These are phyloP conservation scores for Volvox africanus DNA, from an alignment of 139 green algal genomes.

Conservation along the genomic window DNA sequence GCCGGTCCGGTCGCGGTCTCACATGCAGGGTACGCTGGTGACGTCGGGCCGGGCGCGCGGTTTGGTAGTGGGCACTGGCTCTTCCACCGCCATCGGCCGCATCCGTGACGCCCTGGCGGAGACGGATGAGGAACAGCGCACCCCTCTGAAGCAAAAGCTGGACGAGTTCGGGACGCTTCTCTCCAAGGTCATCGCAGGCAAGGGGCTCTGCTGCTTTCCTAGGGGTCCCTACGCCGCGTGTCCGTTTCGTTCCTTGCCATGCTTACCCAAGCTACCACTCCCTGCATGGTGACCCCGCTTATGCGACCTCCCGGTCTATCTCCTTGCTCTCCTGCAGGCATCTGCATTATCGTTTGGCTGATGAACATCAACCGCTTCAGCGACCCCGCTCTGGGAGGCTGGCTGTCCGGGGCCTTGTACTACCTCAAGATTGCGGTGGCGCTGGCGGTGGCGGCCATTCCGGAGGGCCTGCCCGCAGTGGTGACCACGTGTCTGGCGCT, in stretches of 20 bases:
- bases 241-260: not conserved
- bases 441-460: constrained; percentile 90
- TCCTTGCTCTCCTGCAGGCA: constrained; percentile 66
- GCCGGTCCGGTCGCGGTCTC: too few relatives aligned
- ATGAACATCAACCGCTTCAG: constrained; percentile 87
- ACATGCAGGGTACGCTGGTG: constrained; percentile 68
- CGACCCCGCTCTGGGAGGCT: constrained; percentile 84
- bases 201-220: not conserved
- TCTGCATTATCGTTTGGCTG: constrained; percentile 89
- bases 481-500: constrained; percentile 91
- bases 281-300: not conserved
- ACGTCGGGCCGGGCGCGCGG: constrained; percentile 69
- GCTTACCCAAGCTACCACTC: too few relatives aligned
- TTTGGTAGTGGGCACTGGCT: constrained; percentile 82
- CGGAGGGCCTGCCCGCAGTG: constrained; percentile 87
- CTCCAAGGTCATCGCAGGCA: constrained; percentile 63
- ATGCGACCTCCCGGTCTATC: not conserved
- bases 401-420: constrained; percentile 73
- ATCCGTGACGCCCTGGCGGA: constrained; percentile 72
- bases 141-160: constrained; percentile 87
- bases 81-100: constrained; percentile 84
- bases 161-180: constrained; percentile 85
- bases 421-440: constrained; percentile 90
- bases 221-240: not conserved
- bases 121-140: constrained; percentile 50